Percentiles rank a stretch among this genome's conserved stretches.
Conservation (phyloP, 139 green algal genomes). For the Choricystis sp. region DNA sequence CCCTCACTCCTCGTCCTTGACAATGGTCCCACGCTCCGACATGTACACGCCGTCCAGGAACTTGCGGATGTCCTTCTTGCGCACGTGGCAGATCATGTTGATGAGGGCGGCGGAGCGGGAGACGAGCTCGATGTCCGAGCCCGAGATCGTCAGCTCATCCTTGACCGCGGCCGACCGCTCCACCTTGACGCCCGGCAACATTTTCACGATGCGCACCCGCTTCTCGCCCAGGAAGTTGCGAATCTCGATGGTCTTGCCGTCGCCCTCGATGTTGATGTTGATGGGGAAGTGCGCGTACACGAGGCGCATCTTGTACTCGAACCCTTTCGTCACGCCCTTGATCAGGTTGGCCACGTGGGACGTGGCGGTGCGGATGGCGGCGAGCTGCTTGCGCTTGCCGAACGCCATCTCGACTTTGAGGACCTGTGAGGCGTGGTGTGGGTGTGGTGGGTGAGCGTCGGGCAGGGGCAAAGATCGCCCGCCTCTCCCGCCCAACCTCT, state of each 20-base stretch:
- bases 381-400: slow-evolving; percentile 75
- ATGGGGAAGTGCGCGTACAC: slow-evolving; percentile 99
- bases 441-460: no score
- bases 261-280: slow-evolving; percentile 85
- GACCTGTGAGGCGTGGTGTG: background rate
- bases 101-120: slow-evolving; percentile 70
- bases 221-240: slow-evolving; percentile 99
- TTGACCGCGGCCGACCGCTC: slow-evolving; percentile 70
- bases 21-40: slow-evolving; percentile 59
- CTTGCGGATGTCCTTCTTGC: slow-evolving; percentile 97
- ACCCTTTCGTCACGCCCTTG: slow-evolving; percentile 66
- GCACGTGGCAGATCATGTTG: slow-evolving; percentile 51
- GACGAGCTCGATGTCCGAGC: slow-evolving; percentile 95
- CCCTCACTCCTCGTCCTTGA: slow-evolving; percentile 19
- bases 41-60: slow-evolving; percentile 99
- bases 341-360: slow-evolving; percentile 39
- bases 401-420: slow-evolving; percentile 72
- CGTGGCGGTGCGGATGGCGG: slow-evolving; percentile 71
- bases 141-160: slow-evolving; percentile 88
- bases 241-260: slow-evolving; percentile 68
- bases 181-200: slow-evolving; percentile 78
- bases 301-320: slow-evolving; percentile 97
- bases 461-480: background rate
- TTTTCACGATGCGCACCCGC: slow-evolving; percentile 78
- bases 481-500: no score